Conservation (phyloP, 73 alveolate genomes). For the Tetrahymena borealis region DNA sequence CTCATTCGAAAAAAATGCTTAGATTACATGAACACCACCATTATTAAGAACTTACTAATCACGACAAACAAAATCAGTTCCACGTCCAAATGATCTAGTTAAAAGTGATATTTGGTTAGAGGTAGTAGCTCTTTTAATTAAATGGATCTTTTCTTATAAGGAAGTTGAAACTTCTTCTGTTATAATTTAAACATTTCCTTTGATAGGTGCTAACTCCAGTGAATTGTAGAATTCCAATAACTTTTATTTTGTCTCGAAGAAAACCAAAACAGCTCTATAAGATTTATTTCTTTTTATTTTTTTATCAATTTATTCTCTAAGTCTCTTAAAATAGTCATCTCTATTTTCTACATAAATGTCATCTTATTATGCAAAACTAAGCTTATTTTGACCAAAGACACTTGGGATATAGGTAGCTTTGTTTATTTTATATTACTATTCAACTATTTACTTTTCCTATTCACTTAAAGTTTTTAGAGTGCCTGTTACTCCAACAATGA, state of each 20-base stretch:
- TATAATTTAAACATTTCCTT: not conserved
- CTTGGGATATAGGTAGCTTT: slow-evolving; percentile 37
- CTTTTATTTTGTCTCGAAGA: not conserved
- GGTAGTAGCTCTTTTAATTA: slow-evolving; percentile 21
- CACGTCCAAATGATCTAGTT: slow-evolving; percentile 33
- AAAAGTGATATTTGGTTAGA: slow-evolving; percentile 7
- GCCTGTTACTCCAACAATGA: slow-evolving; percentile 51
- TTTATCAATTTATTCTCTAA: not conserved
- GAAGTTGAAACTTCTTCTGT: not conserved
- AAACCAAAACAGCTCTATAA: not conserved
- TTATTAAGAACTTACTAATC: not conserved
- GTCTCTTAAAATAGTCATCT: not conserved
- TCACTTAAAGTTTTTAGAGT: slow-evolving; percentile 33
- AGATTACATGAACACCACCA: slow-evolving; percentile 41
- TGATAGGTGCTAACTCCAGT: not conserved
- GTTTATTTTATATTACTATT: slow-evolving; percentile 6
- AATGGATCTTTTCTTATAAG: not conserved
- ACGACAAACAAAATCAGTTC: not conserved
- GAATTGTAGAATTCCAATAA: not conserved
- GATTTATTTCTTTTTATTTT: not conserved
- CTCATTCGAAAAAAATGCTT: slow-evolving; percentile 33
- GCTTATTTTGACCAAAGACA: slow-evolving; percentile 41
- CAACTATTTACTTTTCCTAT: slow-evolving; percentile 8
- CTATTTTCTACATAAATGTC: not conserved
- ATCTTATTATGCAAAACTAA: not conserved